These are phyloP conservation scores for Apostasia shenzhenica DNA, from an alignment of 106 monocot genomes.

Conservation along the genomic window DNA sequence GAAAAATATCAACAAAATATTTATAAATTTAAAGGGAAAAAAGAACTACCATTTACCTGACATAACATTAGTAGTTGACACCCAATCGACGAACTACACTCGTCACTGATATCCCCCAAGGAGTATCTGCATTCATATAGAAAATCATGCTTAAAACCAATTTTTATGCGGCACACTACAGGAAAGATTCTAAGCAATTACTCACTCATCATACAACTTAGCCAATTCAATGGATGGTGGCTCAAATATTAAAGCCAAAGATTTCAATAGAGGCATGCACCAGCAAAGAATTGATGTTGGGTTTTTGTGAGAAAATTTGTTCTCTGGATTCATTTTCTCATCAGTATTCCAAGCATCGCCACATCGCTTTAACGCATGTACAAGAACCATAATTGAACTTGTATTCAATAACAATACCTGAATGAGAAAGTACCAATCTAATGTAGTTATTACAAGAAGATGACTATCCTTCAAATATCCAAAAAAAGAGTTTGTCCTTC, in stretches of 20 bases:
- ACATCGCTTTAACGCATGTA: conserved; percentile 40
- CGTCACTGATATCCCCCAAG: conserved; percentile 24
- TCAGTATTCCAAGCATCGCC: conserved; percentile 23
- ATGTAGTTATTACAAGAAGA: background rate
- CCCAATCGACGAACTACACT: conserved; percentile 33
- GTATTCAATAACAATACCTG: conserved; percentile 59
- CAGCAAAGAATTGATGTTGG: conserved; percentile 29
- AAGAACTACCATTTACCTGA: conserved; percentile 37
- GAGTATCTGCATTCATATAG: conserved; percentile 27
- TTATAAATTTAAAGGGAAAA: background rate
- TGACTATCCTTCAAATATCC: background rate
- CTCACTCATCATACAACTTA: conserved; percentile 35
- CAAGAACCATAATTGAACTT: conserved; percentile 33
- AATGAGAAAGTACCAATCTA: conserved; percentile 9
- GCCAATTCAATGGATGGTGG: conserved; percentile 13
- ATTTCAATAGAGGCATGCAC: conserved; percentile 59
- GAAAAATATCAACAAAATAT: background rate
- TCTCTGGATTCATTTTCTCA: conserved; percentile 28
- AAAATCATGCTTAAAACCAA: conserved; percentile 2
- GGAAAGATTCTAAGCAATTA: background rate
- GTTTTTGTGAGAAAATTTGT: conserved; percentile 21
- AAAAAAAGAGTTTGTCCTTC: background rate
- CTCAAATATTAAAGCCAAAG: conserved; percentile 59
- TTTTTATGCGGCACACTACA: background rate
- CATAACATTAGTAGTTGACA: conserved; percentile 54